Evolutionary conservation across 768 basidiomycete genomes (phyloP), one percentile per base, ranked within the genome.

Genomic region (Auriscalpium orientale): DNA sequence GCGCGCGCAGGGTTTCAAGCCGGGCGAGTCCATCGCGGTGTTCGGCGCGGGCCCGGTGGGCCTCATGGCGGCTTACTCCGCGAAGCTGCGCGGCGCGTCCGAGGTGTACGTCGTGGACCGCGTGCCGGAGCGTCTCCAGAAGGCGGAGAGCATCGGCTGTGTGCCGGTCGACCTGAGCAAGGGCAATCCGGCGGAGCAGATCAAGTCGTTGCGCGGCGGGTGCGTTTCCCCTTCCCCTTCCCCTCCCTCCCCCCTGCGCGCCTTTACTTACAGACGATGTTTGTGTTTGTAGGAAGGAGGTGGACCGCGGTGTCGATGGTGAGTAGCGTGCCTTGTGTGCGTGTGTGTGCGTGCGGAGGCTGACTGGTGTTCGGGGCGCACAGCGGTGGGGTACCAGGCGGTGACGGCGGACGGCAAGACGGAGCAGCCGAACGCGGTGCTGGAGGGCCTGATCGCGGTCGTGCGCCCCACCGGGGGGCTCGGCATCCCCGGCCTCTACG

Each of bases 51-150:
- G 76, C 8, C 78, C 77, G 10, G 76, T 79, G 13, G 80, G 80
- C 1, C 74, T 82, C 37, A 82, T 82, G 80, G 79, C 80, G 1
- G 80, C 79, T 0, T 81, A 82, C 61, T 79, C 79, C 38, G 80
- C 80, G 1, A 61, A 72, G 7, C 65, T 81, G 1, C 76, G 79
- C 33, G 80, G 80, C 36, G 79, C 80, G 0, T 71, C 79, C 1
- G 71, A 76, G 33, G 76, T 81, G 9, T 81, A 79, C 58, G 77
- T 81, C 20, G 79, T 82, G 21, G 80, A 81, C 62, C 77, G 79
- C 53, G 79, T 83, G 4, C 70, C 76, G 1, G 81, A 81, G 66
- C 69, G 80, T 8, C 69, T 82, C 34, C 68, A 68, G 6, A 81
- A 81, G 62, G 79, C 79, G 0, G 74, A 74, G 56, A 73, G 77